Conservation (phyloP, 352 stramenopile genomes). For the Phytophthora foliorum region DNA sequence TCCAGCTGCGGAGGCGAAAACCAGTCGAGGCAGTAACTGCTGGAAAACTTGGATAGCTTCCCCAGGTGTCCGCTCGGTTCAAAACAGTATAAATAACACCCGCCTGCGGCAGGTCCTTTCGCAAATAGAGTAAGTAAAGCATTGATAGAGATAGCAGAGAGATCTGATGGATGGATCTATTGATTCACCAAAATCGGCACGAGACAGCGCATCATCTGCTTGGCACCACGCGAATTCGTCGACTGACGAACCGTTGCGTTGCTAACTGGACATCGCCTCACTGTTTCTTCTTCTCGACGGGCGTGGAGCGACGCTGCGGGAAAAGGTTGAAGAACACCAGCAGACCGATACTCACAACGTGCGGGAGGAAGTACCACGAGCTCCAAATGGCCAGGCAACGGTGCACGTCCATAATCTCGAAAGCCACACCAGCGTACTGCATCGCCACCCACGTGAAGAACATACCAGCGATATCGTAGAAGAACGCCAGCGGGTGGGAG, state of each 20-base stretch:
- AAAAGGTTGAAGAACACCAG: slow-evolving; percentile 73
- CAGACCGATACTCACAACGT: slow-evolving; percentile 65
- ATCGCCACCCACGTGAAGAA: slow-evolving; percentile 87
- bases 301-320: slow-evolving; percentile 49
- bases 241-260: slow-evolving; percentile 1
- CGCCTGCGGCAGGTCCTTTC: background rate
- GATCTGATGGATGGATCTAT: slow-evolving; percentile 23
- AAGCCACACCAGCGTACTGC: slow-evolving; percentile 88
- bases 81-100: slow-evolving; percentile 31
- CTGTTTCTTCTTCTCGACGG: slow-evolving; percentile 57
- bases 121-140: slow-evolving; percentile 14
- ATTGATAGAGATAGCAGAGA: slow-evolving; percentile 12
- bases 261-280: slow-evolving; percentile 29
- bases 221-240: slow-evolving; percentile 6
- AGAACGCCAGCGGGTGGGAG: slow-evolving; percentile 75
- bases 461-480: slow-evolving; percentile 82
- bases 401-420: slow-evolving; percentile 84
- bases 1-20: slow-evolving; percentile 11
- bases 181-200: slow-evolving; percentile 37
- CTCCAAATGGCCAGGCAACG: slow-evolving; percentile 82
- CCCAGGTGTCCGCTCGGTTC: background rate
- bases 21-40: slow-evolving; percentile 37
- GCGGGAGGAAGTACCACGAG: slow-evolving; percentile 87
- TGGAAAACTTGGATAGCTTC: slow-evolving; percentile 24
- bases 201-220: slow-evolving; percentile 11